Base-by-base conservation (phyloP, 257 asterid species). In the Jacaranda mimosifolia region DNA sequence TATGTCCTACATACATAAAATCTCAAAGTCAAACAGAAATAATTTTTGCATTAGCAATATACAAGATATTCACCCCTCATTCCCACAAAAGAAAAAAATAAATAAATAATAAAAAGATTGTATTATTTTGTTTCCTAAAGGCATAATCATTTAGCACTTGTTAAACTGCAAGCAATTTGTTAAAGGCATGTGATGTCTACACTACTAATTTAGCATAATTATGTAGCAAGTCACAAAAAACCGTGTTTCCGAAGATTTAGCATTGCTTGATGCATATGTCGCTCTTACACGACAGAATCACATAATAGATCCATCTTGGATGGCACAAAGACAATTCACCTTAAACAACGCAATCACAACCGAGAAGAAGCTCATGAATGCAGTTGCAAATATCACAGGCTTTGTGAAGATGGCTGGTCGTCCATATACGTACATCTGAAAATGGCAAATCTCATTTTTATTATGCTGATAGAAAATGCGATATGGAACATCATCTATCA, bases 341-440 rank as follows among this genome's bases (percentile, higher is more conserved):
- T 94, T 94, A 77, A 94, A 94, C 77, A 94, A 78, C 9, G 98
- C 98, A 65, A 94, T 94, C 77, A 92, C 97, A 56, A 94, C 91
- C 14, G 98, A 94, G 93, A 94, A 94, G 89, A 92, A 94, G 90
- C 97, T 87, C 98, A 94, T 94, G 89, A 94, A 94, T 59, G 97
- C 92, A 26, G 97, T 94, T 10, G 98, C 98, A 81, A 94, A 94
- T 21, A 94, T 76, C 74, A 94, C 87, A 63, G 97, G 91, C 87
- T 89, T 94, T 40, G 97, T 58, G 76, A 94, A 85, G 85, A 82
- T 78, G 76, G 86, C 92, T 42, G 97, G 80, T 77, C 97, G 86
- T 74, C 93, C 92, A 79, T 49, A 92, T 70, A 92, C 94, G 63
- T 69, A 74, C 62, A 79, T 90, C 98, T 94, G 92, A 66, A 86